These are phyloP conservation scores for Sordaria brevicollis DNA, from an alignment of 495 filamentous ascomycete genomes.

Conservation along the genomic window DNA sequence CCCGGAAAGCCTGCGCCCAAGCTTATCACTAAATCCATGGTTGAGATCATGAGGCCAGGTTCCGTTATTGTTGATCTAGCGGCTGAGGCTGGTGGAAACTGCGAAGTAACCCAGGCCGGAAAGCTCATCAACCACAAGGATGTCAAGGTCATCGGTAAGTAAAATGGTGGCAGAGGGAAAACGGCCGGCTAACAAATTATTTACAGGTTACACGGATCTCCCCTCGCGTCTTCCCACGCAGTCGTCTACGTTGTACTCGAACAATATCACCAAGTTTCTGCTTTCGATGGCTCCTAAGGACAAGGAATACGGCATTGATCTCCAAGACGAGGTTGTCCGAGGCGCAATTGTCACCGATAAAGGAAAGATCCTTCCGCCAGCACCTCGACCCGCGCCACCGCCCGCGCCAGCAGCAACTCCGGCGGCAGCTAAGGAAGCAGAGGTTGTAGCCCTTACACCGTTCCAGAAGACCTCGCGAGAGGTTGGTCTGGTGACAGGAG, in stretches of 20 bases:
- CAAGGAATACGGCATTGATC: slow-evolving; percentile 61
- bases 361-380: slow-evolving; percentile 60
- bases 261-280: slow-evolving; percentile 77
- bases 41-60: slow-evolving; percentile 70
- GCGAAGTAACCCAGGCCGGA: slow-evolving; percentile 61
- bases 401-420: slow-evolving; percentile 46
- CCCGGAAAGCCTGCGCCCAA: slow-evolving; percentile 67
- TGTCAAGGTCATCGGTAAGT: slow-evolving; percentile 66
- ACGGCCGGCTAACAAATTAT: slow-evolving; percentile 1
- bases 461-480: slow-evolving; percentile 67
- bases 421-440: slow-evolving; percentile 41
- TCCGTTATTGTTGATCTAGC: slow-evolving; percentile 75
- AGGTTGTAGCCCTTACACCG: slow-evolving; percentile 56
- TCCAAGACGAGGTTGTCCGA: slow-evolving; percentile 70
- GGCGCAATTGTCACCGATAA: slow-evolving; percentile 68
- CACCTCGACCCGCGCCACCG: slow-evolving; percentile 61
- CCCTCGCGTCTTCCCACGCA: slow-evolving; percentile 73
- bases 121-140: slow-evolving; percentile 57
- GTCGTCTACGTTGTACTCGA: slow-evolving; percentile 72
- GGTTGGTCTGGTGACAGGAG: slow-evolving; percentile 56
- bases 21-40: slow-evolving; percentile 67
- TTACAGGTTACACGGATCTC: slow-evolving; percentile 64
- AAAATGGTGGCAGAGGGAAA: background rate
- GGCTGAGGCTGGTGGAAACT: slow-evolving; percentile 73
- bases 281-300: slow-evolving; percentile 67